Evolutionary conservation across 2,329 filamentous ascomycete genomes (phyloP).

Genomic region (Paecilomyces dactylethromorphus): DNA sequence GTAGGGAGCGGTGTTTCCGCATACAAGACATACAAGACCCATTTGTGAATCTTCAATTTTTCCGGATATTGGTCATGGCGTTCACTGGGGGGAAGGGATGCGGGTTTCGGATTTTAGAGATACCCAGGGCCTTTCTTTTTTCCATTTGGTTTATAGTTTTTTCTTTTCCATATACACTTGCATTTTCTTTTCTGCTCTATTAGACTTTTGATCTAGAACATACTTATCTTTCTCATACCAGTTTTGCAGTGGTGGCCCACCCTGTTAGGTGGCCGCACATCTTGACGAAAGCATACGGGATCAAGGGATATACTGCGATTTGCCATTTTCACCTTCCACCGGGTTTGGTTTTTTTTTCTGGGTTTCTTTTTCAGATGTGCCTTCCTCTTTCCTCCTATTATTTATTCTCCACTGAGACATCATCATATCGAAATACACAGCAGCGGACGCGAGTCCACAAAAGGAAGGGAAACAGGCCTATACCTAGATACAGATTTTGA

Average conservation of each 20-base stretch:
- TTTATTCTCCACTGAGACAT: not conserved
- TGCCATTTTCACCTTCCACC: not conserved
- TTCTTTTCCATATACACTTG: not conserved
- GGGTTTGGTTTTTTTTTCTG: not conserved
- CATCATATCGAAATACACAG: slow-evolving; percentile 1
- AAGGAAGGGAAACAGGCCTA: not conserved
- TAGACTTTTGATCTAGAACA: not conserved
- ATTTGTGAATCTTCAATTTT: not conserved
- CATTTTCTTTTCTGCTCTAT: not conserved
- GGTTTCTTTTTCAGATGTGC: not conserved
- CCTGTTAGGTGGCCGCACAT: not conserved
- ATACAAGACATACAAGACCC: not conserved
- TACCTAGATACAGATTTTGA: not conserved
- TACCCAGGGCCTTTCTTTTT: not conserved
- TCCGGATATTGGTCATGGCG: not conserved
- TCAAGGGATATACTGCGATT: not conserved
- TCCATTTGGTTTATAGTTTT: not conserved
- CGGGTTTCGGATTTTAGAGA: not conserved
- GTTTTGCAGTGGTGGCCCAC: not conserved
- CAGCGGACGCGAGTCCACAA: slow-evolving; percentile 7
- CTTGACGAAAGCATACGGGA: not conserved
- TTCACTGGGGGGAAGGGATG: not conserved
- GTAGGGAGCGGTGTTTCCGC: not conserved
- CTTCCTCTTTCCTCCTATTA: not conserved
- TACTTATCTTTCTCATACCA: not conserved